Conservation (phyloP, 768 basidiomycete genomes). For the Pleurotus eryngii region DNA sequence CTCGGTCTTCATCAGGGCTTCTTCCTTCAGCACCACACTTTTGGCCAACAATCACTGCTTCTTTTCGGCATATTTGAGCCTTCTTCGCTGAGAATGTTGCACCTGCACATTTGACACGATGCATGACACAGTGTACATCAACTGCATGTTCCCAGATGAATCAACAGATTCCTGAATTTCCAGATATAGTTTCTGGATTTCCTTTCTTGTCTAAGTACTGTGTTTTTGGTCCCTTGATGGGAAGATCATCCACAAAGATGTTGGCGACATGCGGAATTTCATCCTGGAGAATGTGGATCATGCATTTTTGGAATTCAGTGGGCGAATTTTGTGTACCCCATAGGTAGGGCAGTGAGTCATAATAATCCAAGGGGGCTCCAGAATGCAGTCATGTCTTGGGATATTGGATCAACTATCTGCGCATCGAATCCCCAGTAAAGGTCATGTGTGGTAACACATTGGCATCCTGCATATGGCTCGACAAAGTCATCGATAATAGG, state of each 20-base stretch:
- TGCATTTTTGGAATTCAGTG: constrained; percentile 17
- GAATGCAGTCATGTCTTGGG: constrained; percentile 30
- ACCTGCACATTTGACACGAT: constrained; percentile 21
- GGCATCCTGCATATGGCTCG: constrained; percentile 18
- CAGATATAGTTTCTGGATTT: constrained; percentile 7
- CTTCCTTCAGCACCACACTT: constrained; percentile 26
- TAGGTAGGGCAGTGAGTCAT: constrained; percentile 16
- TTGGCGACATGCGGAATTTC: constrained; percentile 25
- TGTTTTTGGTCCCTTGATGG: constrained; percentile 20
- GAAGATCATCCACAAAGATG: constrained; percentile 29
- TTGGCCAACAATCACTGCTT: constrained; percentile 27
- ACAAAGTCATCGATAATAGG: constrained; percentile 23
- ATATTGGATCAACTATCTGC: constrained; percentile 17
- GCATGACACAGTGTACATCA: constrained; percentile 25
- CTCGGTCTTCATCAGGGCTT: constrained; percentile 20
- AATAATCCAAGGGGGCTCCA: constrained; percentile 13
- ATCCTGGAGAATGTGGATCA: constrained; percentile 23
- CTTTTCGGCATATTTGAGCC: constrained; percentile 17
- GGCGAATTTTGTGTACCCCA: constrained; percentile 18
- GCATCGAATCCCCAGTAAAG: constrained; percentile 32
- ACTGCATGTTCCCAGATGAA: constrained; percentile 35
- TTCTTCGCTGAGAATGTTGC: constrained; percentile 28
- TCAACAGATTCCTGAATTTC: constrained; percentile 16
- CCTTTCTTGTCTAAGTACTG: constrained; percentile 19
- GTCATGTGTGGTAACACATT: constrained; percentile 22